phyloP scores from a whole-genome alignment of 2,329 filamentous ascomycete genomes.

The Hypoxylon sp. region DNA sequence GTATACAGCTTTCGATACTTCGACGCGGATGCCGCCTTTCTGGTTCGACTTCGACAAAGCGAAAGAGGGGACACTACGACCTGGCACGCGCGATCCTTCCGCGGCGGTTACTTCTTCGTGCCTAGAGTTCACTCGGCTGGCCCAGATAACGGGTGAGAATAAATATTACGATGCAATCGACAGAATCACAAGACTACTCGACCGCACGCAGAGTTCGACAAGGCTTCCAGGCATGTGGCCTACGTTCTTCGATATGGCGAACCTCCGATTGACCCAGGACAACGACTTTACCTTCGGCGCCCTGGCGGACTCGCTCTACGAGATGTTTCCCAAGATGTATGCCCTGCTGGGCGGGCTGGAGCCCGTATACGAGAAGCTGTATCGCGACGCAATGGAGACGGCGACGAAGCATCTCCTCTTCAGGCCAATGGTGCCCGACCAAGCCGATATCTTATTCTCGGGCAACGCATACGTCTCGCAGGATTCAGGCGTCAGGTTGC shows the following conservation, averaged over 20 bases:
- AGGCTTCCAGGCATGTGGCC: conserved; percentile 82
- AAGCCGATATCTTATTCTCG: conserved; percentile 72
- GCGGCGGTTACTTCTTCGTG: conserved; percentile 68
- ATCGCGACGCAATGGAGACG: conserved; percentile 68
- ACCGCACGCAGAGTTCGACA: conserved; percentile 74
- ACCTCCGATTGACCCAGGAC: conserved; percentile 56
- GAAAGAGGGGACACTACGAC: conserved; percentile 48
- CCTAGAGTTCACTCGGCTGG: conserved; percentile 76
- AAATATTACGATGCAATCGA: conserved; percentile 82
- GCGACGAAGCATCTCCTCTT: conserved; percentile 73
- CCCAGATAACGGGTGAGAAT: conserved; percentile 74
- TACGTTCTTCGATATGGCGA: conserved; percentile 69
- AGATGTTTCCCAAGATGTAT: conserved; percentile 71
- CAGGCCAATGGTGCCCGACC: conserved; percentile 72
- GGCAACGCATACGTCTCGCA: conserved; percentile 53
- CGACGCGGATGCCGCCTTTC: conserved; percentile 62
- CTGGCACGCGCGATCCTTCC: conserved; percentile 52
- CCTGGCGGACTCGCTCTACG: conserved; percentile 66
- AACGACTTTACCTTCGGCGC: conserved; percentile 64
- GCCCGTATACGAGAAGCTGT: conserved; percentile 71
- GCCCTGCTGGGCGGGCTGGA: conserved; percentile 73
- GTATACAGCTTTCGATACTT: conserved; percentile 60
- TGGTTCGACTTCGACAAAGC: conserved; percentile 65
- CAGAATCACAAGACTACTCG: conserved; percentile 75
- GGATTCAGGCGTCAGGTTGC: conserved; percentile 41